A percentile compares a stretch with the other conserved stretches of the same genome.
phyloP scores from a whole-genome alignment of 257 asterid species.

The Coffea canephora region DNA sequence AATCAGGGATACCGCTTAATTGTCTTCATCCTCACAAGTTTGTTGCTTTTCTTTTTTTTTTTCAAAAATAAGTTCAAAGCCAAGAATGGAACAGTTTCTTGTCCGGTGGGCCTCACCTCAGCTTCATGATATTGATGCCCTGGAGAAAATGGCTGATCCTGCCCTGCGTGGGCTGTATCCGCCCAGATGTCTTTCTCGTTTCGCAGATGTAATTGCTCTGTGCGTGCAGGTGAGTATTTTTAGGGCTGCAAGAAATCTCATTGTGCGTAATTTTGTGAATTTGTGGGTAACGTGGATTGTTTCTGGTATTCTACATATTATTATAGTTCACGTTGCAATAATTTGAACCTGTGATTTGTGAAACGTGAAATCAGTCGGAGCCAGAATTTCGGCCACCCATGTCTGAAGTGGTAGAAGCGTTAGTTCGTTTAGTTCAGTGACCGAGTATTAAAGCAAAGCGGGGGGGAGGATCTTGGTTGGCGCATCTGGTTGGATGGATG shows the following conservation, averaged over 20 bases:
- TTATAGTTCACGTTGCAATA: neutral
- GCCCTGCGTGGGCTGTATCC: slow-evolving; percentile 54
- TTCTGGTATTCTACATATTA: neutral
- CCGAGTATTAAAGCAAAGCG: slow-evolving; percentile 14
- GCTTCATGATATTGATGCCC: slow-evolving; percentile 58
- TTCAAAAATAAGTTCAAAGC: slow-evolving; percentile 33
- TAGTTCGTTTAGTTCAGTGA: slow-evolving; percentile 40
- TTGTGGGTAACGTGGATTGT: neutral
- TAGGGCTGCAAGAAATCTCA: neutral
- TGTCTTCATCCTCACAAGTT: neutral
- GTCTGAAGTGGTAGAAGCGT: slow-evolving; percentile 53
- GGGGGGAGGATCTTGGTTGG: neutral
- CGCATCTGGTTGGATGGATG: neutral
- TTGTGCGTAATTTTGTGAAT: neutral
- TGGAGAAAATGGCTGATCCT: slow-evolving; percentile 57
- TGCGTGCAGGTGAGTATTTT: slow-evolving; percentile 43
- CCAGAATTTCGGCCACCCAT: slow-evolving; percentile 53
- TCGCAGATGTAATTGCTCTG: slow-evolving; percentile 50
- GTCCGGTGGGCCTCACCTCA: slow-evolving; percentile 61
- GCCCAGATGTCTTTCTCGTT: slow-evolving; percentile 51
- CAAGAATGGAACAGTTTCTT: slow-evolving; percentile 46
- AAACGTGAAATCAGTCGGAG: slow-evolving; percentile 30
- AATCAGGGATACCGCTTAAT: neutral
- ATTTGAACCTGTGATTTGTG: neutral
- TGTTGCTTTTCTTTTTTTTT: neutral